These are phyloP conservation scores for Solanum dulcamara DNA, from an alignment of 257 asterid species.

Conservation along the genomic window DNA sequence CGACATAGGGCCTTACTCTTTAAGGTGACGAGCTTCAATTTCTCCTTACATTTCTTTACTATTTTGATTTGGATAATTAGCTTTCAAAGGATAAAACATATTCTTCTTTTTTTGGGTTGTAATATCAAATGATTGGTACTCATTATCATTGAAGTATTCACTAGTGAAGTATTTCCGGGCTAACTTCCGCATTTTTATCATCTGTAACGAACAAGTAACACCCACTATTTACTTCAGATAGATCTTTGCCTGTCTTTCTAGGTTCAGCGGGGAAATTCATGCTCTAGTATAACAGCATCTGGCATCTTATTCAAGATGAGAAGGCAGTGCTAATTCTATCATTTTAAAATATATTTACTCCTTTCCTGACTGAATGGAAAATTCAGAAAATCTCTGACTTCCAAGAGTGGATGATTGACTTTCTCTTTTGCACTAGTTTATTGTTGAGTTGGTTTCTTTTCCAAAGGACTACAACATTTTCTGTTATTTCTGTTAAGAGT, in stretches of 20 bases:
- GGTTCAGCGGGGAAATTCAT: not conserved
- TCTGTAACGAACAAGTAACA: not conserved
- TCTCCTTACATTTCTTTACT: conserved; percentile 3
- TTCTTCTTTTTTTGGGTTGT: not conserved
- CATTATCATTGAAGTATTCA: not conserved
- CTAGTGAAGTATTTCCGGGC: not conserved
- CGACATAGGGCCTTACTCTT: conserved; percentile 97
- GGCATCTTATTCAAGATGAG: not conserved
- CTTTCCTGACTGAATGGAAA: not conserved
- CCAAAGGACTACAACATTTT: not conserved
- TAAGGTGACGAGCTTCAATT: conserved; percentile 48
- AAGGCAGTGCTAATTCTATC: not conserved
- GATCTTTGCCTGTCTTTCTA: not conserved
- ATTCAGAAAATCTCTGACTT: not conserved
- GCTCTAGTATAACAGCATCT: not conserved
- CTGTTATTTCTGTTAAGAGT: not conserved
- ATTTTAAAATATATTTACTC: not conserved
- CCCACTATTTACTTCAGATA: not conserved
- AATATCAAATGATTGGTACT: not conserved
- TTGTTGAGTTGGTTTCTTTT: not conserved
- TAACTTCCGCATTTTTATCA: not conserved
- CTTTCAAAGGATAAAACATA: not conserved
- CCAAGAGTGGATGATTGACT: not conserved
- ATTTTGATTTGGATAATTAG: not conserved
- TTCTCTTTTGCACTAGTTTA: not conserved